Conservation (phyloP, 1,284 basidiomycete species). For the Ganoderma meredithae region DNA sequence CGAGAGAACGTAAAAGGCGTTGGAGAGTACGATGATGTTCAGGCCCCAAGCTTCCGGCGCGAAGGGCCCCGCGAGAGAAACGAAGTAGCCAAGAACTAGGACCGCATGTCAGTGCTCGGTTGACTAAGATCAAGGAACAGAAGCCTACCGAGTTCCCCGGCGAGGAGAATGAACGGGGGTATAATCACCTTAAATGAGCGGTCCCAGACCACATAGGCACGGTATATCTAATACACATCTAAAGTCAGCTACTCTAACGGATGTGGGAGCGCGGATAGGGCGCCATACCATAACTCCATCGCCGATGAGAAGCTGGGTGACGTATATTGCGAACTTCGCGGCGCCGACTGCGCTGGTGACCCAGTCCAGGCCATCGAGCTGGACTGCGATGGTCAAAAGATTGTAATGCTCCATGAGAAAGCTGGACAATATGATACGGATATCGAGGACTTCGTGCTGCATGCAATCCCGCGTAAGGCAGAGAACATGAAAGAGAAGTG, state of each 20-base stretch:
- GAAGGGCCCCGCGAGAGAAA: constrained; percentile 1
- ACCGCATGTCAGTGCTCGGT: neutral
- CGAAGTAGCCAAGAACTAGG: constrained; percentile 4
- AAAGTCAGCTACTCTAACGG: constrained; percentile 5
- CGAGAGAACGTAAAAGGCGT: constrained; percentile 21
- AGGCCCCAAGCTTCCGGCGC: neutral
- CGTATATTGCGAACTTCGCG: constrained; percentile 17
- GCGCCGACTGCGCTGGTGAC: constrained; percentile 14
- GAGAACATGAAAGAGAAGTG: neutral
- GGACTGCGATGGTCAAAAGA: neutral
- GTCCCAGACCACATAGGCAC: constrained; percentile 24
- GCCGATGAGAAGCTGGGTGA: constrained; percentile 22
- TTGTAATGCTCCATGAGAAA: constrained; percentile 16
- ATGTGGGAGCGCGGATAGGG: neutral
- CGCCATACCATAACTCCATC: constrained; percentile 22
- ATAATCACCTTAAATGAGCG: constrained; percentile 10
- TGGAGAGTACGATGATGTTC: neutral
- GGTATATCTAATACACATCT: constrained; percentile 13
- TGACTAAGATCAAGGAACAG: neutral
- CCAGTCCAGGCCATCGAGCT: constrained; percentile 5
- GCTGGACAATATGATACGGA: constrained; percentile 16
- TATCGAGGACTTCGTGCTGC: constrained; percentile 22
- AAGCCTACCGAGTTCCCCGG: constrained; percentile 3
- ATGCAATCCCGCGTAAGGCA: neutral
- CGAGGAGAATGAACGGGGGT: constrained; percentile 15